phyloP scores from a whole-genome alignment of 1,139 yeast genomes.

The Debaryomyces fabryi region DNA sequence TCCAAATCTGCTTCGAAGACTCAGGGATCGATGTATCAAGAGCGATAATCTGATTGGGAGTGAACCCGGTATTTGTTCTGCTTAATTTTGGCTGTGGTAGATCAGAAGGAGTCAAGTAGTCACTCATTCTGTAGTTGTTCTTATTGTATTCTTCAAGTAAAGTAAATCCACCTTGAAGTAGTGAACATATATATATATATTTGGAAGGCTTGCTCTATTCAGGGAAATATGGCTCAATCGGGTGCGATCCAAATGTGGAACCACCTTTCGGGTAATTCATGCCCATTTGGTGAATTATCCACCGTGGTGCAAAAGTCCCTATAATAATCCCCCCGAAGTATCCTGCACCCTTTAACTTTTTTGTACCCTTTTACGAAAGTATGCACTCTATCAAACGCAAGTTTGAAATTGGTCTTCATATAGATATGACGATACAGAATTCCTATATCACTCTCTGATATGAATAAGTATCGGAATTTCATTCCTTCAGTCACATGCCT shows the following conservation, averaged over 20 bases:
- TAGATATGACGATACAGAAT: too few relatives aligned
- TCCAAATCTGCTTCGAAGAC: conserved; percentile 77
- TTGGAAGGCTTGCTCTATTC: not conserved
- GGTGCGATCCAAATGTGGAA: conserved; percentile 4
- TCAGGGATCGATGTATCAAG: conserved; percentile 83
- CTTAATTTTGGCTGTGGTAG: conserved; percentile 51
- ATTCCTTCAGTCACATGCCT: not conserved
- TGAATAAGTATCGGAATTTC: not conserved
- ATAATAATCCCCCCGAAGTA: not conserved
- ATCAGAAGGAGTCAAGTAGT: conserved; percentile 44
- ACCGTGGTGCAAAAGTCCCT: not conserved
- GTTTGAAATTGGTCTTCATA: too few relatives aligned
- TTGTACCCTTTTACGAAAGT: not conserved
- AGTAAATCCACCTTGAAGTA: not conserved
- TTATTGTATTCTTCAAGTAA: not conserved
- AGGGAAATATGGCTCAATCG: not conserved
- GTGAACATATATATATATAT: not conserved
- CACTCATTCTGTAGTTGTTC: conserved; percentile 32
- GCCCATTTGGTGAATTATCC: conserved; percentile 1
- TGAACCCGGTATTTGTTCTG: conserved; percentile 85
- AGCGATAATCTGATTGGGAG: conserved; percentile 84
- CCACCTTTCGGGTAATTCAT: not conserved
- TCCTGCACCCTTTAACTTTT: not conserved
- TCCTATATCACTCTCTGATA: too few relatives aligned
- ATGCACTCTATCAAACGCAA: too few relatives aligned